Percentiles rank a stretch among this genome's conserved stretches.
phyloP scores from a whole-genome alignment of 306 rosid species.

The Rosa multiflora region DNA sequence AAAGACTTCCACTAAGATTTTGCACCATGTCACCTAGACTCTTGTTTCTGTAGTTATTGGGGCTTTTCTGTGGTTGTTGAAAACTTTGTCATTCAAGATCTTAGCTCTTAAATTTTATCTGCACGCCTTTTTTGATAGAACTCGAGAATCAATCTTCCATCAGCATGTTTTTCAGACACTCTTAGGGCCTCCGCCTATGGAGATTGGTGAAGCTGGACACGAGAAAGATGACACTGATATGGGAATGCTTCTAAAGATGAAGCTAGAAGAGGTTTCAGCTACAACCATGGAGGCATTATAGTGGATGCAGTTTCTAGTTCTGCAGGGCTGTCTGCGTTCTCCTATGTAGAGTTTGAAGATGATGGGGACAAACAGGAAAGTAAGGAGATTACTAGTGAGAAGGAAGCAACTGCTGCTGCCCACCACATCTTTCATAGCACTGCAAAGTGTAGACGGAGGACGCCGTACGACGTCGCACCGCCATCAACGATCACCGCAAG shows the following conservation, averaged over 20 bases:
- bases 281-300: conserved; percentile 89
- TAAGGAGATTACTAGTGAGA: conserved; percentile 74
- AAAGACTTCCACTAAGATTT: conserved; percentile 30
- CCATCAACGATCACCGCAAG: too few species aligned
- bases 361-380: conserved; percentile 41
- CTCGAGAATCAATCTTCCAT: background rate
- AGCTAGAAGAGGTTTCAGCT: conserved; percentile 79
- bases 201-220: background rate
- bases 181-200: background rate
- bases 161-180: background rate
- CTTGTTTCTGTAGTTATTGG: conserved; percentile 59
- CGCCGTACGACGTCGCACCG: too few species aligned
- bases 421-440: conserved; percentile 63
- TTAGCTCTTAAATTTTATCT: conserved; percentile 71
- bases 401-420: conserved; percentile 87
- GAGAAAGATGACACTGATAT: conserved; percentile 38
- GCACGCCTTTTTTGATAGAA: conserved; percentile 4
- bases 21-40: conserved; percentile 55
- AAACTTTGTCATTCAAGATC: conserved; percentile 54
- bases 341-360: conserved; percentile 33
- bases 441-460: conserved; percentile 28
- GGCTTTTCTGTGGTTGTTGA: conserved; percentile 60
- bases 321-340: conserved; percentile 51
- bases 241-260: conserved; percentile 66
- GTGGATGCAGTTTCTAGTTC: conserved; percentile 73